These are phyloP conservation scores for Asterella californica DNA, from an alignment of 225 moss, liverwort and hornwort species.

Conservation along the genomic window DNA sequence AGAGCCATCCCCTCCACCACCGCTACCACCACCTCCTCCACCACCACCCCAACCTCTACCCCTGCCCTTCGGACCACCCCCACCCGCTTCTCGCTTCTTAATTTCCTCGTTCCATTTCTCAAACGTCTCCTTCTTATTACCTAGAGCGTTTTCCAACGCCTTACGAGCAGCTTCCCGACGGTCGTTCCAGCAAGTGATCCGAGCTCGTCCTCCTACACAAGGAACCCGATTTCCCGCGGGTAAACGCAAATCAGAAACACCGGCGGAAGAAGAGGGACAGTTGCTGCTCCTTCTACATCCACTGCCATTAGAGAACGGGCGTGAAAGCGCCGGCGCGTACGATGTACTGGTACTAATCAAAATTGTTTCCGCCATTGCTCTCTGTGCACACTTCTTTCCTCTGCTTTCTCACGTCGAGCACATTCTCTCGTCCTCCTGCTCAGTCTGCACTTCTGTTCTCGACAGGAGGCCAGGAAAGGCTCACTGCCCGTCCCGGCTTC, in stretches of 20 bases:
- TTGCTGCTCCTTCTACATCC: not conserved
- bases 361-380: constrained; percentile 33
- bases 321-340: not conserved
- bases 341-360: constrained; percentile 13
- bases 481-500: not conserved
- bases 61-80: constrained; percentile 53
- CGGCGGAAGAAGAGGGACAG: not conserved
- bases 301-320: not conserved
- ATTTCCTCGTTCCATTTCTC: constrained; percentile 95
- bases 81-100: constrained; percentile 78
- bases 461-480: too few species aligned
- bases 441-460: not conserved
- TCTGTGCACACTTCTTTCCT: not conserved
- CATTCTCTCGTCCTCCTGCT: not conserved
- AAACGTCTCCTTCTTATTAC: constrained; percentile 82
- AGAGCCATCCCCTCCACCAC: constrained; percentile 32
- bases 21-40: constrained; percentile 51
- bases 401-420: not conserved
- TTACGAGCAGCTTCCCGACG: constrained; percentile 68
- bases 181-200: constrained; percentile 31
- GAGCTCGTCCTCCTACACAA: constrained; percentile 10
- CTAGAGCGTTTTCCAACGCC: constrained; percentile 85
- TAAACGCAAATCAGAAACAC: not conserved
- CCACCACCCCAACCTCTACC: constrained; percentile 70
- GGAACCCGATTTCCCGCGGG: constrained; percentile 4